phyloP scores from a whole-genome alignment of 1,284 basidiomycete species.

The Schizophyllum commune region DNA sequence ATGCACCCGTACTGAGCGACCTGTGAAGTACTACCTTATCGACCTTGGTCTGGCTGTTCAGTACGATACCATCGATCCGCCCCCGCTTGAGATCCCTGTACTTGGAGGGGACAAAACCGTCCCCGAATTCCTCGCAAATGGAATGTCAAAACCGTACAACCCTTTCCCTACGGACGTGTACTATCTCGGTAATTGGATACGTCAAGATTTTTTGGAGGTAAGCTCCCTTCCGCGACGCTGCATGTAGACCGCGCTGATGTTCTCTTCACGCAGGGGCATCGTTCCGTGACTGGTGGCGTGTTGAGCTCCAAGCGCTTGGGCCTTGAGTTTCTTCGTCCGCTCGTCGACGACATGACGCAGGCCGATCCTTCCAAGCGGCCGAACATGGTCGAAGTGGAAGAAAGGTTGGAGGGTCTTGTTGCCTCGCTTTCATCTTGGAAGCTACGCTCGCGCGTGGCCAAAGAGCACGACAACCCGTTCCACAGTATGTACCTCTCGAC shows the following conservation, averaged over 20 bases:
- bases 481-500: not conserved
- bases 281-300: not conserved
- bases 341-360: slow-evolving; percentile 20
- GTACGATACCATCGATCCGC: slow-evolving; percentile 4
- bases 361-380: slow-evolving; percentile 24
- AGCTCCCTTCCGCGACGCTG: not conserved
- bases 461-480: not conserved
- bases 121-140: slow-evolving; percentile 11
- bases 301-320: not conserved
- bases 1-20: slow-evolving; percentile 7
- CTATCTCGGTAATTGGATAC: slow-evolving; percentile 25
- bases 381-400: slow-evolving; percentile 25
- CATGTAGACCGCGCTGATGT: too few species aligned
- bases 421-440: slow-evolving; percentile 10
- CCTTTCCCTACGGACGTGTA: slow-evolving; percentile 30
- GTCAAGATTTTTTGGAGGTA: slow-evolving; percentile 21
- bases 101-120: slow-evolving; percentile 1
- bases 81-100: not conserved
- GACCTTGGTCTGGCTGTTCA: slow-evolving; percentile 10
- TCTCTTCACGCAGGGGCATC: too few species aligned
- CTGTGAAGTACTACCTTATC: slow-evolving; percentile 12
- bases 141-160: slow-evolving; percentile 12
- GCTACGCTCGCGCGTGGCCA: slow-evolving; percentile 14
- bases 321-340: not conserved
- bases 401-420: slow-evolving; percentile 15